Percentiles rank a stretch among this genome's conserved stretches.
Conservation (phyloP, 352 stramenopile genomes). For the Saprolegnia parasitica region DNA sequence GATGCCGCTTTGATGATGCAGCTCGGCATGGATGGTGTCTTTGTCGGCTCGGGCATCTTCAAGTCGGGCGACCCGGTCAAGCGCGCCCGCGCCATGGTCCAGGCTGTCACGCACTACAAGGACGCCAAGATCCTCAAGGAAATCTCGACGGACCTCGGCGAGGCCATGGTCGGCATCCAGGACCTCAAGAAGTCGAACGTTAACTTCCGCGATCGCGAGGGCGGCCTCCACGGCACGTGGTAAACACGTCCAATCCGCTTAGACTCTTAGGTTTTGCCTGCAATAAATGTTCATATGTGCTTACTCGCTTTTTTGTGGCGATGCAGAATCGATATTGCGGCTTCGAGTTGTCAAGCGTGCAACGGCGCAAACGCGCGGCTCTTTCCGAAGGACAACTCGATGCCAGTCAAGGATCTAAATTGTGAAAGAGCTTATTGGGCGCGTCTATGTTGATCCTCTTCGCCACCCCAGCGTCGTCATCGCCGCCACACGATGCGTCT, state of each 20-base stretch:
- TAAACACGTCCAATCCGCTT: constrained; percentile 39
- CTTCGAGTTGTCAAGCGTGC: too few species aligned
- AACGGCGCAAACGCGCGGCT: too few species aligned
- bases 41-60: constrained; percentile 98
- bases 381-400: too few species aligned
- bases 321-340: too few species aligned
- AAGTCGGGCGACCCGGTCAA: constrained; percentile 94
- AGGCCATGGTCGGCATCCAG: constrained; percentile 97
- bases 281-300: constrained; percentile 3
- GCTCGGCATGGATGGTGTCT: constrained; percentile 97
- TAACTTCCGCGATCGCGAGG: constrained; percentile 97
- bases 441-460: too few species aligned
- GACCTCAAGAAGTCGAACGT: constrained; percentile 94
- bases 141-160: constrained; percentile 92
- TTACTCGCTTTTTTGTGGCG: background rate
- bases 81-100: constrained; percentile 94
- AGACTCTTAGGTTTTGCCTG: background rate
- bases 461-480: too few species aligned
- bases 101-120: constrained; percentile 96
- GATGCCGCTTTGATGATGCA: constrained; percentile 99
- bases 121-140: constrained; percentile 97
- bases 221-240: constrained; percentile 68
- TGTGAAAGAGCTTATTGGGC: too few species aligned
- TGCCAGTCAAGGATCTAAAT: too few species aligned
- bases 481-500: too few species aligned